Percentiles rank a stretch among this genome's conserved stretches.
Evolutionary conservation across 768 basidiomycete genomes (phyloP).

Genomic region (Boletus subparvulus): DNA sequence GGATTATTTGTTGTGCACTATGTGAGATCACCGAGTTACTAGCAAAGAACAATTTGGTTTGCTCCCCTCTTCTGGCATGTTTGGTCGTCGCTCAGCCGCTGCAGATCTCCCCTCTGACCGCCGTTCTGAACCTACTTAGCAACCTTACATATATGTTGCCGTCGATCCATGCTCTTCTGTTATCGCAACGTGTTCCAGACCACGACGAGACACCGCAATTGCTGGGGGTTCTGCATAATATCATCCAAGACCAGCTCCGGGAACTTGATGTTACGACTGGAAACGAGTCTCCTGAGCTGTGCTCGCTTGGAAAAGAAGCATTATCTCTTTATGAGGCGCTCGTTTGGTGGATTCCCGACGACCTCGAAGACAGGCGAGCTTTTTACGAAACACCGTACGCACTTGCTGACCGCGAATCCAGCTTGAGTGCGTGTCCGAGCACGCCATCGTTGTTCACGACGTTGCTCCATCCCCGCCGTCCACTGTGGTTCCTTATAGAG

Average conservation of each 20-base stretch:
- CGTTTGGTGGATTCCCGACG: conserved; percentile 47
- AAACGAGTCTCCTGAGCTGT: conserved; percentile 23
- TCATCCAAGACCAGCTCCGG: conserved; percentile 43
- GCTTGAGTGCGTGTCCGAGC: conserved; percentile 40
- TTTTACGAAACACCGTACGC: background rate
- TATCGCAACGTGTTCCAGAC: conserved; percentile 30
- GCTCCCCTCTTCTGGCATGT: conserved; percentile 16
- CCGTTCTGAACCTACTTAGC: conserved; percentile 53
- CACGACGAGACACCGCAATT: conserved; percentile 34
- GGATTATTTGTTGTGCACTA: conserved; percentile 37
- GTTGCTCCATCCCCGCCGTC: conserved; percentile 52
- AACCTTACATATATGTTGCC: conserved; percentile 50
- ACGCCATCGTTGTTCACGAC: conserved; percentile 43
- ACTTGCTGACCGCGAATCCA: conserved; percentile 15
- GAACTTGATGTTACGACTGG: conserved; percentile 31
- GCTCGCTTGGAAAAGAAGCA: conserved; percentile 40
- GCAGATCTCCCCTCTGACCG: conserved; percentile 47
- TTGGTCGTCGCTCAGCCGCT: conserved; percentile 9
- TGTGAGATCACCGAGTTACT: conserved; percentile 42
- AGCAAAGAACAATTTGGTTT: conserved; percentile 40
- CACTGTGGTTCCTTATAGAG: conserved; percentile 49
- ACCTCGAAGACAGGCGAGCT: conserved; percentile 38
- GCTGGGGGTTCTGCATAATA: conserved; percentile 39
- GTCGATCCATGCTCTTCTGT: conserved; percentile 40
- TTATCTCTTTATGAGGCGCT: conserved; percentile 55